Evolutionary conservation across 2,329 filamentous ascomycete genomes (phyloP).

Genomic region (Penicillium italicum): DNA sequence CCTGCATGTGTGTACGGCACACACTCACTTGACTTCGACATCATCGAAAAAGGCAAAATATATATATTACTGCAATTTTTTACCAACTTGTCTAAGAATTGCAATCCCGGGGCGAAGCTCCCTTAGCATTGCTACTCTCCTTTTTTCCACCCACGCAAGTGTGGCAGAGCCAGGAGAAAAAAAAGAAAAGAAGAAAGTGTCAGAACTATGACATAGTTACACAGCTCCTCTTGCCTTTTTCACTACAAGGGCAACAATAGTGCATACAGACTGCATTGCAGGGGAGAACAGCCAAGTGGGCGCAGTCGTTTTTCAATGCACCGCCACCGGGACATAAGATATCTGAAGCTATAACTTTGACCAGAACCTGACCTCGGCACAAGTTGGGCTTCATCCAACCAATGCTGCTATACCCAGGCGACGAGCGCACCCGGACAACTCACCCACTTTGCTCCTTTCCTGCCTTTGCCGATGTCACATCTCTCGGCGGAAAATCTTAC

Average conservation of each 20-base stretch:
- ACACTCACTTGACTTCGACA: too few species aligned
- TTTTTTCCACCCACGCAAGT: background rate
- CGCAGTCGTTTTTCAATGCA: background rate
- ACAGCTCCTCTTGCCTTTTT: background rate
- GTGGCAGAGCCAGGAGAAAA: background rate
- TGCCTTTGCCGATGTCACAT: background rate
- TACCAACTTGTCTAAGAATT: background rate
- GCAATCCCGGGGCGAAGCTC: background rate
- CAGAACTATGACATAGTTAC: background rate
- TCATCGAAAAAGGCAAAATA: background rate
- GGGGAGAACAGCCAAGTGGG: background rate
- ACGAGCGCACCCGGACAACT: background rate
- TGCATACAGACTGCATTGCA: background rate
- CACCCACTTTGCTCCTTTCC: background rate
- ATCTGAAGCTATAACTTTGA: background rate
- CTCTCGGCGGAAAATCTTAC: background rate
- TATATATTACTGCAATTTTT: background rate
- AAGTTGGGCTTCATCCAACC: background rate
- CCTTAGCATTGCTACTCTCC: background rate
- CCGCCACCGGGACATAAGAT: background rate
- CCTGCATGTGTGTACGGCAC: constrained; percentile 3
- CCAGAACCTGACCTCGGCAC: background rate
- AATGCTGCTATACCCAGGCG: background rate
- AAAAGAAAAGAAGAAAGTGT: background rate
- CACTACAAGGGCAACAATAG: background rate